These are phyloP conservation scores for Beauveria sp. DNA, from an alignment of 2,329 filamentous ascomycete species.

Conservation along the genomic window DNA sequence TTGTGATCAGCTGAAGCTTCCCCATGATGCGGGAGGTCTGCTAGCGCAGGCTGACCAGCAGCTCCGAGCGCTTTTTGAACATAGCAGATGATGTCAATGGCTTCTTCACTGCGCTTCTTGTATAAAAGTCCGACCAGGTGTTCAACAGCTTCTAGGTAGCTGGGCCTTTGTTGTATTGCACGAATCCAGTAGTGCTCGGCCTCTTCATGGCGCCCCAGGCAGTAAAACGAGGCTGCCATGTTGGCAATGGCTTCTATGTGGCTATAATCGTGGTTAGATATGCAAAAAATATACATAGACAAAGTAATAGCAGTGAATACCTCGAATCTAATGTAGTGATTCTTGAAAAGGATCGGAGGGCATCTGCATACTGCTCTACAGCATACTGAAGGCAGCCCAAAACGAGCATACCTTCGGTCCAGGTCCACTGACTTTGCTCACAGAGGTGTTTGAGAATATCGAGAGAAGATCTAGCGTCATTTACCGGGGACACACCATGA, in stretches of 20 bases:
- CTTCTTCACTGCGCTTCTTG: slow-evolving; percentile 73
- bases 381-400: slow-evolving; percentile 90
- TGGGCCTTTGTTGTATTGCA: slow-evolving; percentile 75
- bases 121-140: slow-evolving; percentile 87
- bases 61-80: slow-evolving; percentile 59
- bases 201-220: slow-evolving; percentile 72
- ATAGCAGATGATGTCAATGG: slow-evolving; percentile 77
- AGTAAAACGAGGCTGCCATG: slow-evolving; percentile 80
- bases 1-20: background rate
- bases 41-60: background rate
- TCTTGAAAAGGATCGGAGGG: slow-evolving; percentile 65
- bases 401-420: slow-evolving; percentile 88
- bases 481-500: slow-evolving; percentile 31
- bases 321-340: slow-evolving; percentile 48
- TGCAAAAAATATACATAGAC: background rate
- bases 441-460: slow-evolving; percentile 68
- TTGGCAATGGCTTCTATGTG: slow-evolving; percentile 94
- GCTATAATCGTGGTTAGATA: slow-evolving; percentile 31
- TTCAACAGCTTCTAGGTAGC: slow-evolving; percentile 90
- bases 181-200: slow-evolving; percentile 80
- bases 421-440: slow-evolving; percentile 73
- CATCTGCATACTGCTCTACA: slow-evolving; percentile 73
- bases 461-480: slow-evolving; percentile 57
- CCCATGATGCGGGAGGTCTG: background rate
- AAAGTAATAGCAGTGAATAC: slow-evolving; percentile 26